A percentile compares a stretch with the other conserved stretches of the same genome.
Evolutionary conservation across 2,329 filamentous ascomycete genomes (phyloP).

Genomic region (Fusarium anguioides): DNA sequence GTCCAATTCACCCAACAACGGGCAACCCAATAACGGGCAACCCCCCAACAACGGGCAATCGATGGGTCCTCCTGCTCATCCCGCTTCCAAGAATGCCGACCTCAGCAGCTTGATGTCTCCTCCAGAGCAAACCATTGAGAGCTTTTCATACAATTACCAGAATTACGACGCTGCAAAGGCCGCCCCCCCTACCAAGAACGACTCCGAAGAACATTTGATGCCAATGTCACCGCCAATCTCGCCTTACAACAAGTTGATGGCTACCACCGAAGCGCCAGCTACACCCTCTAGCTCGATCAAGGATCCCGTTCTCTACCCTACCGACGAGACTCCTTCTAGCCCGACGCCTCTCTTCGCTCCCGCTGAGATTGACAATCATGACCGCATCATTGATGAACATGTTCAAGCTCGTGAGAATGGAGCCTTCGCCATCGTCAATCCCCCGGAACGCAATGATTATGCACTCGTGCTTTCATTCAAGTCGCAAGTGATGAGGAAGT

Average conservation of each 20-base stretch:
- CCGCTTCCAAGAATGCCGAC: conserved; percentile 56
- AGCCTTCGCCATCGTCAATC: conserved; percentile 57
- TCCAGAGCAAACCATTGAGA: conserved; percentile 67
- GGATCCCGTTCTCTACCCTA: conserved; percentile 70
- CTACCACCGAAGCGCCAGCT: conserved; percentile 46
- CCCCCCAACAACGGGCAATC: conserved; percentile 37
- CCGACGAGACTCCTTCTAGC: conserved; percentile 53
- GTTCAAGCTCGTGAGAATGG: conserved; percentile 56
- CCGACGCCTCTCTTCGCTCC: conserved; percentile 62
- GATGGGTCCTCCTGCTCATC: conserved; percentile 48
- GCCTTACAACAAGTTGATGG: conserved; percentile 55
- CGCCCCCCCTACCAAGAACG: conserved; percentile 37
- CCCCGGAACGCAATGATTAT: conserved; percentile 65
- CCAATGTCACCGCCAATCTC: conserved; percentile 70
- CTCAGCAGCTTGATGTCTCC: conserved; percentile 71
- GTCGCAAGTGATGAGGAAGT: conserved; percentile 63
- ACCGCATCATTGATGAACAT: conserved; percentile 63
- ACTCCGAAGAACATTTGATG: conserved; percentile 50
- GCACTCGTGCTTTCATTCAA: conserved; percentile 63
- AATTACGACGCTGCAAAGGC: conserved; percentile 34
- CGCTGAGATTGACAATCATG: conserved; percentile 55
- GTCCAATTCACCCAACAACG: conserved; percentile 37
- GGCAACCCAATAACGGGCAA: conserved; percentile 31
- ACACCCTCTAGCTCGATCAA: conserved; percentile 52
- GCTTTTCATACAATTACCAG: conserved; percentile 54